phyloP scores from a whole-genome alignment of 1,284 basidiomycete genomes.

The Sparassis latifolia region DNA sequence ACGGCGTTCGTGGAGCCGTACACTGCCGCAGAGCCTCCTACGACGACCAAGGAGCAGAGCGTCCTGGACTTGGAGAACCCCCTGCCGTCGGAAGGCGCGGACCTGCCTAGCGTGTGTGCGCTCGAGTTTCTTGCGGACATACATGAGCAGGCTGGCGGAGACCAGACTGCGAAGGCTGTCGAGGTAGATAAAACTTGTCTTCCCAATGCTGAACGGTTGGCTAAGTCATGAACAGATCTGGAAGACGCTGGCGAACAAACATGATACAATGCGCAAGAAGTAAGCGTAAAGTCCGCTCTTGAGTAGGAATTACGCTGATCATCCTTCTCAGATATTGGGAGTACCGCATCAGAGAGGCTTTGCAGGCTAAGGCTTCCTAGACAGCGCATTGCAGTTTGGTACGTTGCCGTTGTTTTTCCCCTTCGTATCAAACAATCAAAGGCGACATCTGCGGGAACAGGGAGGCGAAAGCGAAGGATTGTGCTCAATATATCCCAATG shows the following conservation, averaged over 20 bases:
- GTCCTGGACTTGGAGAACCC: slow-evolving; percentile 73
- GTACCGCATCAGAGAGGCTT: slow-evolving; percentile 36
- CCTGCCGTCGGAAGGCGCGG: slow-evolving; percentile 55
- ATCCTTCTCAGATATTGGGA: slow-evolving; percentile 33
- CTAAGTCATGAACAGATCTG: slow-evolving; percentile 45
- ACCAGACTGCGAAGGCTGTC: slow-evolving; percentile 40
- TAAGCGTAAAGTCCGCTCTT: slow-evolving; percentile 28
- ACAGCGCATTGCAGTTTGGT: no score
- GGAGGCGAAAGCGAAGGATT: no score
- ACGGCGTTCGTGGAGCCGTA: slow-evolving; percentile 63
- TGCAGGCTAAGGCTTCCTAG: background rate
- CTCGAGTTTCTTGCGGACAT: slow-evolving; percentile 86
- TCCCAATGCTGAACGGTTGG: background rate
- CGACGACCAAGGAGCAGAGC: slow-evolving; percentile 27
- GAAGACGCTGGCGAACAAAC: slow-evolving; percentile 60
- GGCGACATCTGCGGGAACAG: no score
- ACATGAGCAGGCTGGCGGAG: slow-evolving; percentile 50
- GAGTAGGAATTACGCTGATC: background rate
- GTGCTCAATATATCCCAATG: no score
- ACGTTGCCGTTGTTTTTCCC: no score
- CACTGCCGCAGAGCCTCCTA: slow-evolving; percentile 29
- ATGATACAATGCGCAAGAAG: slow-evolving; percentile 78
- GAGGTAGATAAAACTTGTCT: slow-evolving; percentile 33
- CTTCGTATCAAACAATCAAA: background rate
- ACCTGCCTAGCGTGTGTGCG: slow-evolving; percentile 70